phyloP scores from a whole-genome alignment of 768 basidiomycete genomes.

The Mycena rosella region DNA sequence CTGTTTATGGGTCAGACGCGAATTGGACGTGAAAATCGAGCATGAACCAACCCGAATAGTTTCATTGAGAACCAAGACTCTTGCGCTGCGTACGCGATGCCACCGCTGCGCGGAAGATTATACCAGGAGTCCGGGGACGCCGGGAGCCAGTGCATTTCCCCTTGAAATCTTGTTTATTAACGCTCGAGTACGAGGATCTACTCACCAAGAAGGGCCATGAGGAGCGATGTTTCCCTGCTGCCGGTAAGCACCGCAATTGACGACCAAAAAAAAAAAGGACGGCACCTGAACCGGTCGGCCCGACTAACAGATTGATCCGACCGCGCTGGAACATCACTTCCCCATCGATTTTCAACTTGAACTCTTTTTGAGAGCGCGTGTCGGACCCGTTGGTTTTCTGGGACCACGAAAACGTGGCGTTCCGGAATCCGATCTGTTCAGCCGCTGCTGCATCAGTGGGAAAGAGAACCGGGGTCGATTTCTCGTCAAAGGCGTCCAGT shows the following conservation, averaged over 20 bases:
- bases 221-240: conserved; percentile 71
- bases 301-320: conserved; percentile 68
- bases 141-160: too few relatives aligned
- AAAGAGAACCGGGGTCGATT: too few relatives aligned
- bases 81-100: conserved; percentile 86
- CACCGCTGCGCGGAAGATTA: conserved; percentile 74
- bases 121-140: too few relatives aligned
- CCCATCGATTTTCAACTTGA: conserved; percentile 61
- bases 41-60: too few relatives aligned
- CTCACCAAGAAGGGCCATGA: conserved; percentile 70
- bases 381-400: too few relatives aligned
- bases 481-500: too few relatives aligned
- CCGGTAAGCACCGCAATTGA: conserved; percentile 60
- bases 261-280: conserved; percentile 37
- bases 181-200: conserved; percentile 54
- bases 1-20: too few relatives aligned
- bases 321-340: conserved; percentile 68
- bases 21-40: too few relatives aligned
- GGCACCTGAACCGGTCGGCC: conserved; percentile 60
- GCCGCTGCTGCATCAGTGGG: too few relatives aligned
- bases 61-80: conserved; percentile 89
- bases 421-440: too few relatives aligned
- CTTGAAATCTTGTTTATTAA: conserved; percentile 42
- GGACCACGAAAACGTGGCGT: too few relatives aligned
- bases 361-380: conserved; percentile 60